Evolutionary conservation across 2,329 filamentous ascomycete genomes (phyloP).

Genomic region (Colletotrichum simmondsii): DNA sequence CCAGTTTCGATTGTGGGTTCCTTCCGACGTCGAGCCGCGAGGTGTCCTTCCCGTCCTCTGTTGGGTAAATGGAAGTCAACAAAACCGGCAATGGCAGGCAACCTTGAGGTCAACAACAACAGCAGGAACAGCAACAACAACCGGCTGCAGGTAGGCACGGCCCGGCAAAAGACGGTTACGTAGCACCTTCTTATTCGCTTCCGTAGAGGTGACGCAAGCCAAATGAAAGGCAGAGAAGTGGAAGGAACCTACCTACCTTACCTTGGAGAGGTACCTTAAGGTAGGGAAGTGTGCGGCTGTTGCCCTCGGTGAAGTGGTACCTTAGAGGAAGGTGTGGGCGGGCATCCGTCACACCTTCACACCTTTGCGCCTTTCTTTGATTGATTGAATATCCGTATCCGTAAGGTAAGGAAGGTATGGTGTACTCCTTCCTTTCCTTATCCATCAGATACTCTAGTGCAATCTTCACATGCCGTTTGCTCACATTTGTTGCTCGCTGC

Average conservation of each 20-base stretch:
- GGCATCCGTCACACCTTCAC: not conserved
- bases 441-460: too few relatives aligned
- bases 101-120: not conserved
- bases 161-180: not conserved
- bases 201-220: not conserved
- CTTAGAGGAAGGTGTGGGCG: not conserved
- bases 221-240: not conserved
- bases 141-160: slow-evolving; percentile 23
- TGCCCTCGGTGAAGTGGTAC: not conserved
- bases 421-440: too few relatives aligned
- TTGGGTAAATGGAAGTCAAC: not conserved
- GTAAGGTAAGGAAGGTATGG: too few relatives aligned
- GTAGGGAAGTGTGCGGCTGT: not conserved
- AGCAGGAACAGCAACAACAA: not conserved
- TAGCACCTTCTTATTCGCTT: not conserved
- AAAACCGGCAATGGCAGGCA: not conserved
- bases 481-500: not conserved
- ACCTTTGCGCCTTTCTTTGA: not conserved
- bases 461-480: not conserved
- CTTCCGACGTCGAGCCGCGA: not conserved
- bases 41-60: not conserved
- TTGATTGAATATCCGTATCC: not conserved
- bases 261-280: too few relatives aligned
- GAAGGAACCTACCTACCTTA: not conserved
- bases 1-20: not conserved